These are phyloP conservation scores for Termitomyces sp. DNA, from an alignment of 768 basidiomycete species.

Conservation along the genomic window DNA sequence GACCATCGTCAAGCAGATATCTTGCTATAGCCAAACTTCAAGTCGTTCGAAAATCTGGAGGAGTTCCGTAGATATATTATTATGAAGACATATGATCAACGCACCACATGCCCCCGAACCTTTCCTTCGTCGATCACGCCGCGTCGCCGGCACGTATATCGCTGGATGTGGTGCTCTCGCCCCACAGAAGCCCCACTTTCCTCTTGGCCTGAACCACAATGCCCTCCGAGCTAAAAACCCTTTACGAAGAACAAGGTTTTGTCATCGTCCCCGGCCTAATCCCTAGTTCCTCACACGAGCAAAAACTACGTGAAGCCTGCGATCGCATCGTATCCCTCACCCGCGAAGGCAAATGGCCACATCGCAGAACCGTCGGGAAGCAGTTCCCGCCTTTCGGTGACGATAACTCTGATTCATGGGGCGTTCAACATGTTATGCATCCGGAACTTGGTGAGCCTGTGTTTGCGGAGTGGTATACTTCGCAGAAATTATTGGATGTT, in stretches of 20 bases:
- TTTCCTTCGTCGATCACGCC: neutral
- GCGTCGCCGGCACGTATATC: neutral
- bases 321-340: slow-evolving; percentile 49
- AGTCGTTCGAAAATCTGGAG: neutral
- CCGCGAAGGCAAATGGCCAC: slow-evolving; percentile 58
- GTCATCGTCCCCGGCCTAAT: slow-evolving; percentile 61
- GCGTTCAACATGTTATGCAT: slow-evolving; percentile 82
- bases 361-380: slow-evolving; percentile 70
- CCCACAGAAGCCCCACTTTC: neutral
- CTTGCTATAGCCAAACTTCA: neutral
- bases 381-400: slow-evolving; percentile 74
- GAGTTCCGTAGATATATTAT: neutral
- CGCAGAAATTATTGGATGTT: slow-evolving; percentile 39
- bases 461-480: slow-evolving; percentile 71
- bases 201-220: slow-evolving; percentile 9
- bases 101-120: neutral
- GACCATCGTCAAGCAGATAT: neutral
- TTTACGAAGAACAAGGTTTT: slow-evolving; percentile 64
- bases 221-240: slow-evolving; percentile 33
- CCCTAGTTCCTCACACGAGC: slow-evolving; percentile 26
- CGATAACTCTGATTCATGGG: slow-evolving; percentile 68
- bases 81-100: neutral
- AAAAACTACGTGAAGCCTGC: slow-evolving; percentile 47
- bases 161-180: neutral
- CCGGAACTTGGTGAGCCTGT: slow-evolving; percentile 57